Percentiles rank a stretch among this genome's conserved stretches.
phyloP scores from a whole-genome alignment of 2,329 filamentous ascomycete genomes.

The Rachicladosporium sp. region DNA sequence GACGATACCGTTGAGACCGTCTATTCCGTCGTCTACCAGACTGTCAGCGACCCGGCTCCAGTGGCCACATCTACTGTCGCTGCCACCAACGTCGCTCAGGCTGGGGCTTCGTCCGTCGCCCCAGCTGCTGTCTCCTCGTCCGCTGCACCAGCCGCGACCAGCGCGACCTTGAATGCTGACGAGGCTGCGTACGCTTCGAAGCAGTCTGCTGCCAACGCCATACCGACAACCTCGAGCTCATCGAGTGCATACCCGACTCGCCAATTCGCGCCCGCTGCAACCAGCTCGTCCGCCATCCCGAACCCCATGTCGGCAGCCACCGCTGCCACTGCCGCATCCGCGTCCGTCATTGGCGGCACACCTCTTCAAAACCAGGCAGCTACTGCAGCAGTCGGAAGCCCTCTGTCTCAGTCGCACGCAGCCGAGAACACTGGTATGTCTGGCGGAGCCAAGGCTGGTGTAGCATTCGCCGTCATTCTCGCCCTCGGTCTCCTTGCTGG shows the following conservation, averaged over 20 bases:
- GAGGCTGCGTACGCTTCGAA: slow-evolving; percentile 4
- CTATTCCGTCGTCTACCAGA: slow-evolving; percentile 40
- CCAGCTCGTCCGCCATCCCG: no score
- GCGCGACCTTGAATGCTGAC: slow-evolving; percentile 3
- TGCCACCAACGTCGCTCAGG: slow-evolving; percentile 5
- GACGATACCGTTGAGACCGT: slow-evolving; percentile 18
- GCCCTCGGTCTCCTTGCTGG: slow-evolving; percentile 54
- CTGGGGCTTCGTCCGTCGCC: slow-evolving; percentile 4
- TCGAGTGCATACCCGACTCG: no score
- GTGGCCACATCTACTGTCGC: slow-evolving; percentile 7
- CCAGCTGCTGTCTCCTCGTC: no score
- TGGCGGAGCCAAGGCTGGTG: slow-evolving; percentile 56
- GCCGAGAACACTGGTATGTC: slow-evolving; percentile 27
- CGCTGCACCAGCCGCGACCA: slow-evolving; percentile 1
- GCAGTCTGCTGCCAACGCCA: slow-evolving; percentile 7
- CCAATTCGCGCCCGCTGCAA: no score
- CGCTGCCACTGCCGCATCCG: neutral
- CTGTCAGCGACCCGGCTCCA: slow-evolving; percentile 22
- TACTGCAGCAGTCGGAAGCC: no score
- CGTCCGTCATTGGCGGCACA: slow-evolving; percentile 5
- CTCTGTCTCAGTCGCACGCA: neutral
- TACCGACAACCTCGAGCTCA: slow-evolving; percentile 1
- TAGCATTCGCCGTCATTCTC: slow-evolving; percentile 70
- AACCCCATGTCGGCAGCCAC: no score
- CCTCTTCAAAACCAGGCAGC: slow-evolving; percentile 1